Base-by-base conservation (phyloP, 257 asterid genomes). In the Catharanthus roseus region DNA sequence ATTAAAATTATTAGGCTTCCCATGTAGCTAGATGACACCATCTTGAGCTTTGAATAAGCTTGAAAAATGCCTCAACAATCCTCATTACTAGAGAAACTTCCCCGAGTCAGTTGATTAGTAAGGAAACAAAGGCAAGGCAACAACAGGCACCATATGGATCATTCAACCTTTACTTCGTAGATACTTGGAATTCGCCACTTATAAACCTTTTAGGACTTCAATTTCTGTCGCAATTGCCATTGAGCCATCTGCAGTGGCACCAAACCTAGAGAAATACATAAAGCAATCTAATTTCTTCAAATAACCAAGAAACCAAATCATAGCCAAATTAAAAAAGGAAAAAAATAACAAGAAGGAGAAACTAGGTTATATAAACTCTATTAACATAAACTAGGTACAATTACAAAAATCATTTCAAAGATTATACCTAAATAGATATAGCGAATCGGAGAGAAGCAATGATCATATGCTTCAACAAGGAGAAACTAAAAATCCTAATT, bases 81-180 rank as follows among this genome's bases (percentile, higher is more conserved):
- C 70, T 89, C 93, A 7, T 82, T 85, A 67, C 89, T 83, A 3
- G 89, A 96, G 85, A 84, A 91, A 1, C 95, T 26, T 91, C 96
- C 96, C 91, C 91, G 63, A 93, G 92, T 60, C 82, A 85, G 78
- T 89, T 96, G 80, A 85, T 85, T 45, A 0, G 98, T 91, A 36
- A 91, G 92, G 10, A 93, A 90, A 38, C 96, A 95, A 36, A 93
- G 96, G 21, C n/a, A n/a, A n/a, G n/a, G n/a, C n/a, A n/a, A n/a
- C n/a, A n/a, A n/a, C n/a, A n/a, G n/a, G n/a, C n/a, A n/a, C n/a
- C n/a, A n/a, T n/a, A n/a, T n/a, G n/a, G n/a, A n/a, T n/a, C n/a
- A n/a, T n/a, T n/a, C n/a, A n/a, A n/a, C n/a, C n/a, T n/a, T n/a
- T n/a, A n/a, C n/a, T n/a, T n/a, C n/a, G n/a, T n/a, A n/a, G n/a